Evolutionary conservation across 2,329 filamentous ascomycete genomes (phyloP), one percentile per base, ranked within the genome.

Genomic region (Pseudogymnoascus sp.): DNA sequence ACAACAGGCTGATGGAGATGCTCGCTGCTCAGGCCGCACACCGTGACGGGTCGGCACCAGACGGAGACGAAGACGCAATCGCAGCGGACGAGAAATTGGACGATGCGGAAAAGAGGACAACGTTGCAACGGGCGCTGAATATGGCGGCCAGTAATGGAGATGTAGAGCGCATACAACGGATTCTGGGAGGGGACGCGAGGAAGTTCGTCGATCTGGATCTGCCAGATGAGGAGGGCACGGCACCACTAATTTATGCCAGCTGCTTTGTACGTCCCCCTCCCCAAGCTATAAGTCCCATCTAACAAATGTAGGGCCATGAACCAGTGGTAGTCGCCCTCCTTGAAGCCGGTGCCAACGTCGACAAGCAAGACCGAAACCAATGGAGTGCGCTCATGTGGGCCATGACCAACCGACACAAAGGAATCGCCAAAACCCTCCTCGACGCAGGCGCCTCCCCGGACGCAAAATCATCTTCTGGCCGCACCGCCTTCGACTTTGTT

Each of bases 301-400:
- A 28, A 50, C 5, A 36, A 23, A 36, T 23, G 46, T 67, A 91
- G 89, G 90, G 95, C 40, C 95, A 99, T 74, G 90, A 96, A 75
- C 84, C 88, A 56, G 93, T 96, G 3, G 95, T 97, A 23, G 84
- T 89, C 64, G 86, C 89, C 38, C 83, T 99, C 61, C 85, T 99
- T 61, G 85, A 91, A 64, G 91, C 91, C 8, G 93, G 93, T 23
- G 93, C 89, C 40, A 85, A 91, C 70, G 92, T 97, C 61, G 92
- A 99, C 77, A 89, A 89, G 70, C 93, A 97, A 76, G 95, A 99
- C 74, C 90, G 89, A 67, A 97, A 97, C 73, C 89, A 96, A 73
- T 99, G 95, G 95, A 97, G 91, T 71, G 90, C 95, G 12, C 81
- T 99, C 66, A 99, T 99, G 93, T 99, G 95, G 95, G 93, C 95